Conservation (phyloP, 257 asterid species). For the Coffea eugenioides region DNA sequence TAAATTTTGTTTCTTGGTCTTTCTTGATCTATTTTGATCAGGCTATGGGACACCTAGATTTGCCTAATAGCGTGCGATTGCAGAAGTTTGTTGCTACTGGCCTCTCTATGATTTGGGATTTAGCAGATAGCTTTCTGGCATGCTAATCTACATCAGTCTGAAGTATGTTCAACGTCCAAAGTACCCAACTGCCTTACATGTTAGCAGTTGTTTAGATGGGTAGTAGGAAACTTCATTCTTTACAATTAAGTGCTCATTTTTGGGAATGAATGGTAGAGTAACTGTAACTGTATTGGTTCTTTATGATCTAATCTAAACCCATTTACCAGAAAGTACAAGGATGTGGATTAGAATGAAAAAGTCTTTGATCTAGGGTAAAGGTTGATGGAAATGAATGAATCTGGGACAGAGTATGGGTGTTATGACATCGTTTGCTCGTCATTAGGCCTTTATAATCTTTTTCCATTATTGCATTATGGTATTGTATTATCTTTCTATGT, state of each 20-base stretch:
- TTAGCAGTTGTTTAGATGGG: background rate
- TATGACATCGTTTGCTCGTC: background rate
- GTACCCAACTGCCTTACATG: background rate
- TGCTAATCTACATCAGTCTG: background rate
- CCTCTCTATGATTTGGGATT: background rate
- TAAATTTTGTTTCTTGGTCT: background rate
- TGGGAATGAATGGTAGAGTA: background rate
- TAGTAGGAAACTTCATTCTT: background rate
- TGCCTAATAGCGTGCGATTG: background rate
- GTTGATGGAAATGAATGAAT: background rate
- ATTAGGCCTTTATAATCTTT: background rate
- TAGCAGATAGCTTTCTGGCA: background rate
- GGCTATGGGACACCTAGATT: background rate
- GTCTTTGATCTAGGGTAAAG: background rate
- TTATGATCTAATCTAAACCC: background rate
- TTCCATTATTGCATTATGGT: background rate
- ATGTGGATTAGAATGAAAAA: background rate
- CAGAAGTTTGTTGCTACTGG: background rate
- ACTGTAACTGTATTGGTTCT: background rate
- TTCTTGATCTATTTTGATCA: constrained; percentile 1
- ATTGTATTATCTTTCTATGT: background rate
- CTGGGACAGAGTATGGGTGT: background rate
- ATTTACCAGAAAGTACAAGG: background rate
- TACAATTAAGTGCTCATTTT: background rate
- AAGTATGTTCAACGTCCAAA: background rate